Base-by-base conservation (phyloP, 768 basidiomycete genomes). In the Boletus sensibilis region DNA sequence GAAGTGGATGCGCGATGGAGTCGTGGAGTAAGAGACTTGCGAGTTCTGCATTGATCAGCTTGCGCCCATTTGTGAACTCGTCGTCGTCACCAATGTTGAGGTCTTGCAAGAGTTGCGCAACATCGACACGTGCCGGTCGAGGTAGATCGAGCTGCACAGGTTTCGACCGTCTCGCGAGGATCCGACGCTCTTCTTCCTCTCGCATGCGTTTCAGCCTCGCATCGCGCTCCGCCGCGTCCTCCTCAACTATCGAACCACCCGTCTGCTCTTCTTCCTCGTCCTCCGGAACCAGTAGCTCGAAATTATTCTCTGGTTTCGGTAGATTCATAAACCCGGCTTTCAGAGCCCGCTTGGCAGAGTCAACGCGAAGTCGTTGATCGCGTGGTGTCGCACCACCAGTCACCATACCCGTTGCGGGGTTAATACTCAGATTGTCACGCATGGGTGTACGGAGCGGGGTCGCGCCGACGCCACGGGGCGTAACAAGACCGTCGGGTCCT, bases 281-380 rank as follows among this genome's bases (percentile, higher is more conserved):
- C 62, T 96, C 95, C 3, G 92, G 92, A 10, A 96, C 86, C 41
- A 95, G 81, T 44, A 99, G 76, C 74, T 98, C 95, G 64, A 98
- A 98, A 72, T 98, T 96, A 71, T 98, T 98, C 75, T 98, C 93
- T 0, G 97, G 94, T 62, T 86, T 87, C 0, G 97, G 97, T 16
- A 99, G 78, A 57, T 72, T 86, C 74, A 81, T 81, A 74, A 98
- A 98, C 6, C 88, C 90, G 11, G 85, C 82, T 62, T 88, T 80
- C 50, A 98, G 80, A 1, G 88, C 84, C 38, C 87, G 82, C 69
- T 94, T 92, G 5, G 84, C 79, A 23, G 86, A 83, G 53, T 79
- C 79, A 14, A 73, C 70, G 27, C 82, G 87, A 53, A 85, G 71
- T 14, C 83, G 84, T 59, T 87, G 81, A 45, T 93, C 90, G 35